Base-by-base conservation (phyloP, 345 rosid species). In the Eucalyptus paniculata region DNA sequence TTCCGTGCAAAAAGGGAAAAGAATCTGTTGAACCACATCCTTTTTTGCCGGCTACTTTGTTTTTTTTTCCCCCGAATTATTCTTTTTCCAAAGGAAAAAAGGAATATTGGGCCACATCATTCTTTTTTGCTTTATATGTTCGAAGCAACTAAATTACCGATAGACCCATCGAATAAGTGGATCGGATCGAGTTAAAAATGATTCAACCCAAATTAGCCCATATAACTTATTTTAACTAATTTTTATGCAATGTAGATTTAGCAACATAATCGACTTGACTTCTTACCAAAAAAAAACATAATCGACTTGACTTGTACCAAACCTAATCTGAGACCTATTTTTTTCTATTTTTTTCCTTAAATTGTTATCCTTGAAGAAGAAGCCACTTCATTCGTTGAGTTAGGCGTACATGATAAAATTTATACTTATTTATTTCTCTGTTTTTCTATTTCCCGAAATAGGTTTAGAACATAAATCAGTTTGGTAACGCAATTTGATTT, bases 391-490 rank as follows among this genome's bases (percentile, higher is more conserved):
- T 10, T 56, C 6, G 12, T 56, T 9, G 30, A 56, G 30, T 24
- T 56, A 17, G 23, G 3, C 6, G 14, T 12, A 1, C 50, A 12
- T 47, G 12, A 45, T 3, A 45, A 45, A 45, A 45, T 45, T 9
- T 45, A 3, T 45, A 45, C 3, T 45, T 45, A 0, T 45, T 45
- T 45, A 45, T 45, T 45, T 45, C 4, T 45, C 49, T 45, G 1
- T 45, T 45, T 45, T 1, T 45, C 49, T 45, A 45, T 45, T 45
- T 1, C 1, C 0, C 4, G 0, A 45, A 45, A 45, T 0, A 45
- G 4, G 1, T 45, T 45, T 45, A 0, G 49, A 45, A 10, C 1
- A 10, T 0, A 45, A 45, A 45, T 45, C 0, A 0, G 49, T 45
- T 45, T 45, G 4, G 1, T 45, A 45, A 45, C 0, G 49, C 12